A percentile compares a stretch with the other conserved stretches of the same genome.
Conservation (phyloP, 768 basidiomycete genomes). For the Podaxis carcinomalis region DNA sequence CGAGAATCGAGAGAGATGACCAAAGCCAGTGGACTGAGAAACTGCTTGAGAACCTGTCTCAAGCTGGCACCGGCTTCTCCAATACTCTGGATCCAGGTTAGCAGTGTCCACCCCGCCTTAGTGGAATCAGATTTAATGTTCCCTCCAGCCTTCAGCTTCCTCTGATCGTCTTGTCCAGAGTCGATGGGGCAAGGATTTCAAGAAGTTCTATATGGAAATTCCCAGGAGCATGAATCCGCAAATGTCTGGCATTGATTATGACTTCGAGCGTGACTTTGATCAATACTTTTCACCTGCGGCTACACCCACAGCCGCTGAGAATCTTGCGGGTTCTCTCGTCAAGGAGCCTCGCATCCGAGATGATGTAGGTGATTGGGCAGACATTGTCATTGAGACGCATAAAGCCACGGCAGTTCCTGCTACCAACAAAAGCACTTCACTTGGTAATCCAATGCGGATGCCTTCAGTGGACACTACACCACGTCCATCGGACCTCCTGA, state of each 20-base stretch:
- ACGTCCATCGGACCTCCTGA: conserved; percentile 31
- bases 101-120: background rate
- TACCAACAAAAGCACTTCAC: background rate
- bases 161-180: conserved; percentile 20
- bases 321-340: background rate
- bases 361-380: conserved; percentile 30
- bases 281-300: conserved; percentile 18
- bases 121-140: background rate
- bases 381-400: conserved; percentile 15
- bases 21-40: conserved; percentile 32
- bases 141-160: conserved; percentile 16
- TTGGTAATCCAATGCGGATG: conserved; percentile 15
- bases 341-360: background rate
- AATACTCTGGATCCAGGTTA: conserved; percentile 28
- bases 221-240: conserved; percentile 26
- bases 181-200: conserved; percentile 23
- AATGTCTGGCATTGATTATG: conserved; percentile 22
- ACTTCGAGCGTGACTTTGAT: conserved; percentile 32
- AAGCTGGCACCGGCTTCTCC: conserved; percentile 12
- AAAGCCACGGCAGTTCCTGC: background rate
- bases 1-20: conserved; percentile 28
- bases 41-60: conserved; percentile 22
- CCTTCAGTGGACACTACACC: conserved; percentile 24
- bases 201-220: conserved; percentile 27
- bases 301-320: background rate